Evolutionary conservation across 352 stramenopile species (phyloP), one percentile per base, ranked within the genome.

Genomic region (Peronospora farinosa): DNA sequence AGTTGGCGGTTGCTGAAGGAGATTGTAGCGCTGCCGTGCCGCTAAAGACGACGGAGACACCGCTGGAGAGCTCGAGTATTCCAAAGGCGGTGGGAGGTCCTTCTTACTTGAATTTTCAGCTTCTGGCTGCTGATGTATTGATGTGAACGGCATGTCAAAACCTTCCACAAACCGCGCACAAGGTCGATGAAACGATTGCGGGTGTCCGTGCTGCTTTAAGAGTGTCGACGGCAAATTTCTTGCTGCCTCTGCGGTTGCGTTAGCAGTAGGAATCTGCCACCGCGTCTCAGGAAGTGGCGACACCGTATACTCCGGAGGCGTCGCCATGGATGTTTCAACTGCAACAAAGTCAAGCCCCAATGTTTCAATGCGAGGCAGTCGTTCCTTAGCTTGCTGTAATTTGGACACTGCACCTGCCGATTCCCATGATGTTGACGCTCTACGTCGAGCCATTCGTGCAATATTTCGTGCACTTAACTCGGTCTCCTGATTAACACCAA

Each of bases 251-350:
- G 58, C n/a, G 17, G 66, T 70, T 17, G 67, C 54, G 1, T 68
- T 78, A 5, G 51, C 58, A 47, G 84, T 79, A 0, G 72, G 84
- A 27, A 80, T 78, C 0, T 67, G 56, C 63, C 64, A 80, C 31
- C 68, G 69, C 11, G 40, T 51, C 13, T 63, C 66, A 32, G 72
- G 57, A 13, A 85, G 54, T 0, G 74, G 74, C 13, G 77, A 87
- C 35, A 78, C 67, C 8, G 71, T 74, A 51, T 85, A 85, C 52
- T 83, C 72, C 6, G 70, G 72, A 19, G 65, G 56, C 1, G 56
- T 59, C 2, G 55, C 51, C 16, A 61, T 46, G 2, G n/a, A n/a
- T n/a, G 44, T 19, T 19, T 57, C 25, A 28, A 38, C 37, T 3
- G 30, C 52, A n/a, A 32, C 7, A 23, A 53, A 61, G 11, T 39